Conservation (phyloP, 192 early-diverging fungal genomes). For the Thoreauomyces humboldtii region DNA sequence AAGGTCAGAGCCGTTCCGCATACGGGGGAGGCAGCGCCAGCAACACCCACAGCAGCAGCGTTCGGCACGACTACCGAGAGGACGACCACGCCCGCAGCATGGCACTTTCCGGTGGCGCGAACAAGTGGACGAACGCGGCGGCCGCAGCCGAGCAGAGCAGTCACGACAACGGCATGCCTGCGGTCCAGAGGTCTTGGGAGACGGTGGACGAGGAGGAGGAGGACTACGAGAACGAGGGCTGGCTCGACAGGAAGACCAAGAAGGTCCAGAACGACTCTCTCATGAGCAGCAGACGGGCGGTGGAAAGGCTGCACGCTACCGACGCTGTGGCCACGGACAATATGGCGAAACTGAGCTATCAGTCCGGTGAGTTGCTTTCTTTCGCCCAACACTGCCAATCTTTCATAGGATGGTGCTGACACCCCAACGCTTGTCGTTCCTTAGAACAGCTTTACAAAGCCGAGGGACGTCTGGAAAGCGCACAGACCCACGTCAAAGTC, state of each 20-base stretch:
- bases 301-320: conserved; percentile 37
- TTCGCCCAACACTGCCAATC: no score
- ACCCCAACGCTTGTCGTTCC: no score
- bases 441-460: conserved; percentile 50
- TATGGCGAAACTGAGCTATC: conserved; percentile 37
- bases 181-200: conserved; percentile 22
- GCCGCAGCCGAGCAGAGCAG: conserved; percentile 13
- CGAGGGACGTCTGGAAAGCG: conserved; percentile 43
- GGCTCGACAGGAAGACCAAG: conserved; percentile 44
- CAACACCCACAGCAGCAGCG: no score
- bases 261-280: conserved; percentile 47
- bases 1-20: no score
- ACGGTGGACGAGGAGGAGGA: conserved; percentile 31
- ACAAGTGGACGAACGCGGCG: conserved; percentile 26
- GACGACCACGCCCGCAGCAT: neutral
- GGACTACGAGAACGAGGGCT: conserved; percentile 38
- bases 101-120: neutral
- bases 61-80: neutral
- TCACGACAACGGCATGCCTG: conserved; percentile 2
- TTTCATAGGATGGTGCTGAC: no score
- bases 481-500: conserved; percentile 40
- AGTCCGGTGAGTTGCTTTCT: conserved; percentile 39
- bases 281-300: conserved; percentile 40
- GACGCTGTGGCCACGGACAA: conserved; percentile 30
- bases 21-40: no score